Evolutionary conservation across 2,329 filamentous ascomycete genomes (phyloP).

Genomic region (Alternaria brassicae): DNA sequence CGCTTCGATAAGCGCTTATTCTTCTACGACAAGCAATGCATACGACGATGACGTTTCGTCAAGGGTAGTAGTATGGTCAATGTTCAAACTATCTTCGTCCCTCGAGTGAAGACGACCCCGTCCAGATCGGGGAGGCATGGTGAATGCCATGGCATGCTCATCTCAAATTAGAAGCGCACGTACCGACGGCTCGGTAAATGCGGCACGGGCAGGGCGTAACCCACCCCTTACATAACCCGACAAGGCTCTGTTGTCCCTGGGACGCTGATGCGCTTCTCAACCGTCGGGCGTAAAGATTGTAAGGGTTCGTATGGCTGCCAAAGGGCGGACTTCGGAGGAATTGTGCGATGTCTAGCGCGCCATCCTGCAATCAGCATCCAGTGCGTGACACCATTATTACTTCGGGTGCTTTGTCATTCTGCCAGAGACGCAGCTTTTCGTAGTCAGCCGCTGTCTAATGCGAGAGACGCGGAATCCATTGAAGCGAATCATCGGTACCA

Average conservation of each 20-base stretch:
- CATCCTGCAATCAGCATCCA: slow-evolving; percentile 3
- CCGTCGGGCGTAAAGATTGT: background rate
- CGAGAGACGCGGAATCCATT: background rate
- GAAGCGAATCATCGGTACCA: slow-evolving; percentile 5
- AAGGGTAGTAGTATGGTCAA: background rate
- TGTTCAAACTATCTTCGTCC: background rate
- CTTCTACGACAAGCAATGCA: background rate
- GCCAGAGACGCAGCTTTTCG: background rate
- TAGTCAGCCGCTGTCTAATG: slow-evolving; percentile 1
- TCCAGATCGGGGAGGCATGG: background rate
- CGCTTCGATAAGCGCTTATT: slow-evolving; percentile 10
- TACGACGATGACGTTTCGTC: background rate
- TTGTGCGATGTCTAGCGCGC: background rate
- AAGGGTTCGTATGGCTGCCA: slow-evolving; percentile 1
- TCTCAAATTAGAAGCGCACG: background rate
- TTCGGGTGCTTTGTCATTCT: background rate
- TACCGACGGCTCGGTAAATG: background rate
- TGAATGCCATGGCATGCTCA: background rate
- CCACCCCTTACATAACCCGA: background rate
- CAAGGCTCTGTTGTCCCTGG: background rate
- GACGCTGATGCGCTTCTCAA: background rate
- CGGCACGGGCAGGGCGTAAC: slow-evolving; percentile 3
- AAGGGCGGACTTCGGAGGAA: slow-evolving; percentile 8
- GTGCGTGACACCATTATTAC: background rate
- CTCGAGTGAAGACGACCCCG: background rate